Evolutionary conservation across 345 rosid species (phyloP).

Genomic region (Aquilaria malaccensis): DNA sequence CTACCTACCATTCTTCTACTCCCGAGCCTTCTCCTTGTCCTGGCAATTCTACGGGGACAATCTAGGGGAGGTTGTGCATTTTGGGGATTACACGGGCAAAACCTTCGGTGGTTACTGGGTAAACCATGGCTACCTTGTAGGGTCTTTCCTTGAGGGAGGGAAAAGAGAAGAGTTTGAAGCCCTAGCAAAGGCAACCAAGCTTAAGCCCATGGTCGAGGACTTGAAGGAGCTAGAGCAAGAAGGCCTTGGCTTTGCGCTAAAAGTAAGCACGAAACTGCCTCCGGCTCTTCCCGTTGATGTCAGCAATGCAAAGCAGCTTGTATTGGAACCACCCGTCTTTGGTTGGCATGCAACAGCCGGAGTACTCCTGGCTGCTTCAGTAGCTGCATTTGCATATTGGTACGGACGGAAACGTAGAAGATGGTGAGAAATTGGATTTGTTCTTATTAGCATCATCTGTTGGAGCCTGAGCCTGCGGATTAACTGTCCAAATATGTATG

Average conservation of each 20-base stretch:
- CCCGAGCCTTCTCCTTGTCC: constrained; percentile 63
- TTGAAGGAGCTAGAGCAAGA: constrained; percentile 44
- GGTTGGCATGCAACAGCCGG: constrained; percentile 75
- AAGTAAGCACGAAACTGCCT: constrained; percentile 30
- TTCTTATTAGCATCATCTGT: too few species aligned
- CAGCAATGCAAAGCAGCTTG: constrained; percentile 27
- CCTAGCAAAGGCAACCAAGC: constrained; percentile 55
- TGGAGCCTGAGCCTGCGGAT: too few species aligned
- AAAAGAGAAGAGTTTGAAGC: constrained; percentile 86
- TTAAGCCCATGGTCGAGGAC: constrained; percentile 54
- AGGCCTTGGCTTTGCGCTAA: constrained; percentile 65
- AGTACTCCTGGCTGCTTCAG: constrained; percentile 68
- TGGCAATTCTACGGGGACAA: constrained; percentile 88
- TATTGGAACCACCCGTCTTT: constrained; percentile 39
- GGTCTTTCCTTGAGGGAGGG: constrained; percentile 96
- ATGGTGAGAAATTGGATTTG: constrained; percentile 38
- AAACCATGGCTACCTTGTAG: constrained; percentile 69
- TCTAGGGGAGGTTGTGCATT: constrained; percentile 66
- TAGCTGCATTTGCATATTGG: constrained; percentile 89
- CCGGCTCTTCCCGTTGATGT: constrained; percentile 17
- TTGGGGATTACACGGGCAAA: constrained; percentile 63
- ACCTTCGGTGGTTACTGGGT: constrained; percentile 90
- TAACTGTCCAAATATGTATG: too few species aligned
- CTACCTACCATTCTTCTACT: constrained; percentile 72
- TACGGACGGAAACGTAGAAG: constrained; percentile 80